Percentiles rank a stretch among this genome's conserved stretches.
phyloP scores from a whole-genome alignment of 495 filamentous ascomycete species.

The Xylaria longipes region DNA sequence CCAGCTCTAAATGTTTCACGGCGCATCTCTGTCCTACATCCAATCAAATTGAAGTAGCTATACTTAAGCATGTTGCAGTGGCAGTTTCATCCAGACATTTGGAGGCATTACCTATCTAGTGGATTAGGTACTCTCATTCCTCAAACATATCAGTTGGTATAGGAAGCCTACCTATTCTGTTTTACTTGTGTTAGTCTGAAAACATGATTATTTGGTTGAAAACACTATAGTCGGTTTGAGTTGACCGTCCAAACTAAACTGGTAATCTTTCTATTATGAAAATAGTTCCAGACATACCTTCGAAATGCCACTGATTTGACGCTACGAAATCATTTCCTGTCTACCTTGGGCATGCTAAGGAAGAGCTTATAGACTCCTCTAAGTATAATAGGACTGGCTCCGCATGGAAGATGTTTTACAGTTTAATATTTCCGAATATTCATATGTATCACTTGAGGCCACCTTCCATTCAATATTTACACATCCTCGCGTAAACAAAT shows the following conservation, averaged over 20 bases:
- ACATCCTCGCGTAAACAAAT: not conserved
- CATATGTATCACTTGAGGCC: not conserved
- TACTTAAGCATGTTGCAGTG: not conserved
- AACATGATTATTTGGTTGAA: not conserved
- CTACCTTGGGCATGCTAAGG: not conserved
- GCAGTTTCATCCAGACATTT: not conserved
- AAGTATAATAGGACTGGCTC: not conserved
- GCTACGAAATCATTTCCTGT: not conserved
- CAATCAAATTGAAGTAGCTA: not conserved
- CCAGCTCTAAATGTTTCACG: not conserved
- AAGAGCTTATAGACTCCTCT: not conserved
- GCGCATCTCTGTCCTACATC: not conserved
- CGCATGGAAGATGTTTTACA: not conserved
- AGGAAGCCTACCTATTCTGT: not conserved
- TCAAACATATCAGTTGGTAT: not conserved
- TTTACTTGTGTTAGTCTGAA: not conserved
- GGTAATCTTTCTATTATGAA: not conserved
- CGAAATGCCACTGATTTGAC: not conserved
- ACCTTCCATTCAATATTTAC: not conserved
- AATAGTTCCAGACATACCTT: not conserved
- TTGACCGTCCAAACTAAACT: not conserved
- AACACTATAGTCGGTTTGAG: not conserved
- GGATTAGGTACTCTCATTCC: not conserved
- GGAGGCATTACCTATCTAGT: not conserved
- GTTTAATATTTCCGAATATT: not conserved